Conservation (phyloP, 225 moss, liverwort and hornwort genomes). For the Bryum argenteum region DNA sequence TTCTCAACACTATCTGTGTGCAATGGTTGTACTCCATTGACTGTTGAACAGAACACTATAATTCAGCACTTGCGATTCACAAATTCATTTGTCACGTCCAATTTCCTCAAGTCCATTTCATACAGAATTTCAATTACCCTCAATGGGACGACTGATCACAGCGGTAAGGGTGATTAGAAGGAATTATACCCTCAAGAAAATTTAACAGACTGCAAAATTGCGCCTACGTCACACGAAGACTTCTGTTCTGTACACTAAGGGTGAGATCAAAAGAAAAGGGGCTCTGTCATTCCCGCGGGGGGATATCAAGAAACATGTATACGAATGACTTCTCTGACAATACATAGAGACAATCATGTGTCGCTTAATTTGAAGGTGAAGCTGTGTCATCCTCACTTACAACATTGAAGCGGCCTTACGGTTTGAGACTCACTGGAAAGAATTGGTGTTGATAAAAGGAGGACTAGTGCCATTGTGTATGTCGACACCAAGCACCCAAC, state of each 20-base stretch:
- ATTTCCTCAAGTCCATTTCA: too few relatives aligned
- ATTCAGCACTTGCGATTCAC: constrained; percentile 3
- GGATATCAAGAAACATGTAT: too few relatives aligned
- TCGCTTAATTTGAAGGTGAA: not conserved
- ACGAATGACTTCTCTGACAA: too few relatives aligned
- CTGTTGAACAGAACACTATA: constrained; percentile 38
- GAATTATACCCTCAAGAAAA: not conserved
- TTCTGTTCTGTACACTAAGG: too few relatives aligned
- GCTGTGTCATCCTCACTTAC: not conserved
- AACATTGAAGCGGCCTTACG: not conserved
- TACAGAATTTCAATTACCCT: not conserved
- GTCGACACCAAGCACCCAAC: constrained; percentile 43
- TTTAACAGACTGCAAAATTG: too few relatives aligned
- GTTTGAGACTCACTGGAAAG: constrained; percentile 54
- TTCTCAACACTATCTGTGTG: constrained; percentile 32
- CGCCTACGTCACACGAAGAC: too few relatives aligned
- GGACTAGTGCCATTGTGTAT: constrained; percentile 47
- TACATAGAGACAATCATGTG: too few relatives aligned
- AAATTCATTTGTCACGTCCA: not conserved
- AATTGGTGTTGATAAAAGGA: constrained; percentile 71
- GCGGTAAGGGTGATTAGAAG: not conserved
- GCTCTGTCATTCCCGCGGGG: too few relatives aligned
- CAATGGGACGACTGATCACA: constrained; percentile 4
- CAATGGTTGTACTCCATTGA: constrained; percentile 32
- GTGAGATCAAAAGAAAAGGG: too few relatives aligned